Evolutionary conservation across 768 basidiomycete genomes (phyloP), one percentile per base, ranked within the genome.

Genomic region (Cyathus striatus): DNA sequence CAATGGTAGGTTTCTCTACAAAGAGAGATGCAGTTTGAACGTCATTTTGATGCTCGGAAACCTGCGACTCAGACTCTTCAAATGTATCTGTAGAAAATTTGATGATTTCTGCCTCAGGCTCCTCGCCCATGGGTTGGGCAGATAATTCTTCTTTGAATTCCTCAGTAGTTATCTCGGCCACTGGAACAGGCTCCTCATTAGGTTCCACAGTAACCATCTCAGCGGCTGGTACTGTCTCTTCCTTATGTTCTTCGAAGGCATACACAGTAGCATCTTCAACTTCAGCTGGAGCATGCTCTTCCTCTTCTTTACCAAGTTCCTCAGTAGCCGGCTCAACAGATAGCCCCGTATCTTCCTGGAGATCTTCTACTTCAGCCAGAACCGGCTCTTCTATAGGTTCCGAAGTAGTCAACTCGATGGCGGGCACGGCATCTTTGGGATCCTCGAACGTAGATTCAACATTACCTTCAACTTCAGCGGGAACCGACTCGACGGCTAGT

Each of bases 91-190:
- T 32, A 32, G 21, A 17, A n/a, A 7, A 9, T 23, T 40, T n/a
- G 23, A 18, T 18, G 21, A 24, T n/a, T 24, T 34, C 35, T 37
- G 40, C 45, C 3, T 3, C 39, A 32, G 30, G 3, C n/a, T n/a
- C n/a, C n/a, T n/a, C n/a, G n/a, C n/a, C n/a, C n/a, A n/a, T n/a
- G n/a, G n/a, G n/a, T n/a, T n/a, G n/a, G n/a, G n/a, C n/a, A n/a
- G n/a, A n/a, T 30, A 9, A 9, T 30, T 30, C 9, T 30, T 9
- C 27, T 30, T 30, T 9, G 27, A 30, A 9, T n/a, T 30, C 27
- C n/a, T 30, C 27, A 30, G n/a, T 30, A 30, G 27, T 34, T 33
- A 41, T 35, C 26, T 26, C 50, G 6, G 25, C 42, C 47, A 32
- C 40, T 23, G 45, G 17, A n/a, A 26, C 36, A 20, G 40, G 25